Percentiles rank a stretch among this genome's conserved stretches.
Evolutionary conservation across 805 yeast species (phyloP).

Genomic region (Grigorovia transvaalensis): DNA sequence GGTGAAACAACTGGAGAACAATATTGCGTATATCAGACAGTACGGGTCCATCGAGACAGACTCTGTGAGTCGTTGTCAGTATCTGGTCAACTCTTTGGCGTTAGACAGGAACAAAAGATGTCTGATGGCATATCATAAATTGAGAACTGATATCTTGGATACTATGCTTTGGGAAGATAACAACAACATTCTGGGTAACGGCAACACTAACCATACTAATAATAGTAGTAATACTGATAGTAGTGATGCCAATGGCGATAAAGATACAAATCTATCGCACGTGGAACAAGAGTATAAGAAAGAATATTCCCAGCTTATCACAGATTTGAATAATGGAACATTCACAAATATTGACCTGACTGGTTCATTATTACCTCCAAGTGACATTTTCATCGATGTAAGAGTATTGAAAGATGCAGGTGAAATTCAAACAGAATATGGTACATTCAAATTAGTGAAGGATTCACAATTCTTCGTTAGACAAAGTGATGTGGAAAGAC

Average conservation of each 20-base stretch:
- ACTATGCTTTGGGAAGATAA: conserved; percentile 60
- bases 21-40: conserved; percentile 39
- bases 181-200: conserved; percentile 23
- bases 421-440: conserved; percentile 94
- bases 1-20: conserved; percentile 49
- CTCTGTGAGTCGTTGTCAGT: conserved; percentile 49
- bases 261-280: conserved; percentile 49
- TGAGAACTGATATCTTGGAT: conserved; percentile 57
- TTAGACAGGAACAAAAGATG: conserved; percentile 88
- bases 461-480: conserved; percentile 92
- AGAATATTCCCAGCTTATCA: conserved; percentile 57
- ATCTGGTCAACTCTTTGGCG: conserved; percentile 49
- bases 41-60: conserved; percentile 24
- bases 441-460: conserved; percentile 84
- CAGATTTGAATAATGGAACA: conserved; percentile 61
- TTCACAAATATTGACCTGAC: conserved; percentile 77
- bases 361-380: conserved; percentile 86
- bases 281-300: conserved; percentile 71
- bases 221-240: conserved; percentile 12
- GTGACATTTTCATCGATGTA: conserved; percentile 85
- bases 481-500: conserved; percentile 85
- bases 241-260: conserved; percentile 1
- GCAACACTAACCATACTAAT: background rate
- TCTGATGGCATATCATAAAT: conserved; percentile 68
- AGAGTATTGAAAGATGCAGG: conserved; percentile 91